phyloP scores from a whole-genome alignment of 1,139 yeast genomes.

The Pichia inconspicua region DNA sequence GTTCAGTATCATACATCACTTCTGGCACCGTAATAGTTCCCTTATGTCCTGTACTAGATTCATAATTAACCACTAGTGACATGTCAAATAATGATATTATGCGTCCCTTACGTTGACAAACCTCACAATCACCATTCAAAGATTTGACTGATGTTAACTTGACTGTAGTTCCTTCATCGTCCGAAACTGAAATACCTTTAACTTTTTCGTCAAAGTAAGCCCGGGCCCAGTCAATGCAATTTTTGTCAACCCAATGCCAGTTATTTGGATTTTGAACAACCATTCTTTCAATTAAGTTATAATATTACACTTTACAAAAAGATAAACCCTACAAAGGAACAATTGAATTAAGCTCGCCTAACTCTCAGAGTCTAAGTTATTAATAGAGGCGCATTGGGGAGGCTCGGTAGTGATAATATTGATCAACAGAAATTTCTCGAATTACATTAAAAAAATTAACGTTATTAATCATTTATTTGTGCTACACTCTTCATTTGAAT shows the following conservation, averaged over 20 bases:
- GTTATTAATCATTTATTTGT: too few species aligned
- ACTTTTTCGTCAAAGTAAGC: slow-evolving; percentile 61
- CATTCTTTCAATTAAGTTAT: slow-evolving; percentile 30
- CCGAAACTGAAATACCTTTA: slow-evolving; percentile 30
- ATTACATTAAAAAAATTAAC: background rate
- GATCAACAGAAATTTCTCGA: slow-evolving; percentile 1
- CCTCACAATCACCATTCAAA: slow-evolving; percentile 93
- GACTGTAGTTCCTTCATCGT: slow-evolving; percentile 29
- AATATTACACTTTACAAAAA: background rate
- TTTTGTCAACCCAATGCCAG: slow-evolving; percentile 99
- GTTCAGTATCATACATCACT: slow-evolving; percentile 87
- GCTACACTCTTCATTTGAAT: slow-evolving; percentile 3
- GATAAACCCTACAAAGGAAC: too few species aligned
- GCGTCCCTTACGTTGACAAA: slow-evolving; percentile 93
- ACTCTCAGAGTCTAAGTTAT: too few species aligned
- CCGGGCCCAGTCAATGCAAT: slow-evolving; percentile 87
- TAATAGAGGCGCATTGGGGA: too few species aligned
- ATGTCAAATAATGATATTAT: slow-evolving; percentile 87
- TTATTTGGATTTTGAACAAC: slow-evolving; percentile 70
- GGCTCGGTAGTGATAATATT: too few species aligned
- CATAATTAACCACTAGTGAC: slow-evolving; percentile 53
- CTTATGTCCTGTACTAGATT: slow-evolving; percentile 39
- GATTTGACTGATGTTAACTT: slow-evolving; percentile 45
- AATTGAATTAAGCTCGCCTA: too few species aligned
- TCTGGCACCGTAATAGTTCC: slow-evolving; percentile 87